Base-by-base conservation (phyloP, 2,329 filamentous ascomycete genomes). In the Talaromyces sp. region DNA sequence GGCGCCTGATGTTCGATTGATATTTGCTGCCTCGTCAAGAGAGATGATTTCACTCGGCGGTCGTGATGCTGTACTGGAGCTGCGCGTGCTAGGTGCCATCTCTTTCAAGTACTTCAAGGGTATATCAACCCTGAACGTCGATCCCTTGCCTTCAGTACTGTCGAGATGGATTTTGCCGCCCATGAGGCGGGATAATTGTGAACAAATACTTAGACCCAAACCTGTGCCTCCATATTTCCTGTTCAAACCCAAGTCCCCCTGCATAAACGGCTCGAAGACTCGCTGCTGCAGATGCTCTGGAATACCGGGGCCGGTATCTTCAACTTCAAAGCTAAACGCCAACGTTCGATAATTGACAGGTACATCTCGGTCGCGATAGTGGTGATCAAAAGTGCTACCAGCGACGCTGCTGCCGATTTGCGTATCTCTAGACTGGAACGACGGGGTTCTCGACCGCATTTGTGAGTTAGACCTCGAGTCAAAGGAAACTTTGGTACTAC, bases 201-300 rank as follows among this genome's bases (percentile, higher is more conserved):
- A 88, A 76, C 92, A 96, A 69, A 97, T 97, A 70, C 90, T 93
- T 61, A 97, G 76, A 1, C 93, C 93, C 1, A 96, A 80, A 3
- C 93, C 93, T 0, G 93, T 96, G 16, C 93, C 93, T 18, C 92
- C 92, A 71, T 88, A 96, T 71, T 95, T 95, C 75, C 92, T 96
- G 79, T 90, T 96, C 16, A 97, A 78, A 0, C 92, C 90, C 1
- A 95, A 79, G 71, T 96, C 92, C n/a, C 90, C 93, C 75, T 97
- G 93, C 0, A 96, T 90, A 71, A 97, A 97, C 0, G 93, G 93
- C 73, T 96, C 93, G 72, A 97, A 97, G 9, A 97, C 91, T 67
- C 88, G 88, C 62, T 90, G 82, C 68, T 92, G 91, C 74, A 96
- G 85, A 66, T 88, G 80, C 6, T 87, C 84, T 0, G 91, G 86